Base-by-base conservation (phyloP, 805 yeast species). In the Candida berthetii region DNA sequence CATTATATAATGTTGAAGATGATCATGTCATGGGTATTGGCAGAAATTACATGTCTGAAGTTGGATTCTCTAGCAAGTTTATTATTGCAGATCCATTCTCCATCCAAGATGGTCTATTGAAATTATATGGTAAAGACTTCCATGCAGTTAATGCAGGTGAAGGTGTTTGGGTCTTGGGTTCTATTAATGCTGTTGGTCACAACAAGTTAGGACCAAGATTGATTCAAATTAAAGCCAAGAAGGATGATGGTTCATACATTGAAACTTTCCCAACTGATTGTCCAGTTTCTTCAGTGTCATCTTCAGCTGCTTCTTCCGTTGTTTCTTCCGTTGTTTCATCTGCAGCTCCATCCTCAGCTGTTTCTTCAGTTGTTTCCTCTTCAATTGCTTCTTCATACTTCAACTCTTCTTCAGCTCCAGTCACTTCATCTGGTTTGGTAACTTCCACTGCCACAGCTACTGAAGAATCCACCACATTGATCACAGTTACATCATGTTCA, bases 401-500 rank as follows among this genome's bases (percentile, higher is more conserved):
- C 28, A 33, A 43, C 20, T 39, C 49, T 15, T 39, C 46, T 38
- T 37, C 45, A 20, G 29, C 45, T 17, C 16, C 37, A 15, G 45
- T 43, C 18, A 32, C 40, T 19, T 36, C 48, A 17, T 18, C 46
- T 35, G 44, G 46, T 35, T 32, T 46, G 20, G 36, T 48, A 13
- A 47, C 54, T 49, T 53, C 54, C 36, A 45, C 55, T 37, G 47
- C 43, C 20, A 41, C 53, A 36, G 56, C 36, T 25, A 45, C 40
- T 24, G 44, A 41, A 11, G 41, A 48, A 33, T 50, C 62, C 47
- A 58, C 62, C 32, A 38, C 55, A 25, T 52, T 49, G 42, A 55
- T 62, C 36, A 52, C 59, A 43, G 54, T 57, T 31, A 43, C 53
- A 16, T 56, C 57, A 43, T 36, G 41, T 10, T 49, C 41, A n/a